phyloP scores from a whole-genome alignment of 495 filamentous ascomycete genomes.

The Amorphotheca resinae region DNA sequence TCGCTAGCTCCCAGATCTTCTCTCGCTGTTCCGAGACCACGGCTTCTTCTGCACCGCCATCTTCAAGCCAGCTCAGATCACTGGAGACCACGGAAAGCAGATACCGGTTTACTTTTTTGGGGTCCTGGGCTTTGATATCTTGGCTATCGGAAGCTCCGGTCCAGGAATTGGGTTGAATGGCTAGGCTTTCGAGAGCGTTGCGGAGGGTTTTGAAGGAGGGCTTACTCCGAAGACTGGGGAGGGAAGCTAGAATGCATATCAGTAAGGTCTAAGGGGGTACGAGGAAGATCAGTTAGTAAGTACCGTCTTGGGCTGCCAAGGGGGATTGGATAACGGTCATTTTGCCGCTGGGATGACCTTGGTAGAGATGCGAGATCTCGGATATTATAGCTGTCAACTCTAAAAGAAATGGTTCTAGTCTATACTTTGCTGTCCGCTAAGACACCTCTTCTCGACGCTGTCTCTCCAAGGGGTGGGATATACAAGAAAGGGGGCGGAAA shows the following conservation, averaged over 20 bases:
- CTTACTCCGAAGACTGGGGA: constrained; percentile 39
- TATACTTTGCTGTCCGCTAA: no score
- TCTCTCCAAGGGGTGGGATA: no score
- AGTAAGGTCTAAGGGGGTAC: no score
- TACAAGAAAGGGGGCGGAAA: no score
- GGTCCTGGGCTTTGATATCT: neutral
- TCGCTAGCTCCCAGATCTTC: constrained; percentile 66
- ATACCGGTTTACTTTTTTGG: constrained; percentile 29
- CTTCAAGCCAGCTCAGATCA: constrained; percentile 56
- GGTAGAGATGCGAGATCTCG: no score
- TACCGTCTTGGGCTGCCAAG: no score
- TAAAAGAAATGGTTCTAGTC: no score
- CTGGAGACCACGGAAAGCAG: constrained; percentile 68
- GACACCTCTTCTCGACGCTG: no score
- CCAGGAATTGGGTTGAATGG: constrained; percentile 29
- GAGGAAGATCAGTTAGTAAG: no score
- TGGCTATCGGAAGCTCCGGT: neutral
- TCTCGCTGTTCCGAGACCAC: constrained; percentile 42
- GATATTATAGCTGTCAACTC: no score
- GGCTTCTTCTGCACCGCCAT: neutral
- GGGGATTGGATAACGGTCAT: no score
- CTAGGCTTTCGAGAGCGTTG: constrained; percentile 30
- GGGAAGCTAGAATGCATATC: constrained; percentile 33
- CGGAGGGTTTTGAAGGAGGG: constrained; percentile 36
- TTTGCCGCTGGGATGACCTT: no score